phyloP scores from a whole-genome alignment of 768 basidiomycete genomes.

The Sporobolomyces phaffii region DNA sequence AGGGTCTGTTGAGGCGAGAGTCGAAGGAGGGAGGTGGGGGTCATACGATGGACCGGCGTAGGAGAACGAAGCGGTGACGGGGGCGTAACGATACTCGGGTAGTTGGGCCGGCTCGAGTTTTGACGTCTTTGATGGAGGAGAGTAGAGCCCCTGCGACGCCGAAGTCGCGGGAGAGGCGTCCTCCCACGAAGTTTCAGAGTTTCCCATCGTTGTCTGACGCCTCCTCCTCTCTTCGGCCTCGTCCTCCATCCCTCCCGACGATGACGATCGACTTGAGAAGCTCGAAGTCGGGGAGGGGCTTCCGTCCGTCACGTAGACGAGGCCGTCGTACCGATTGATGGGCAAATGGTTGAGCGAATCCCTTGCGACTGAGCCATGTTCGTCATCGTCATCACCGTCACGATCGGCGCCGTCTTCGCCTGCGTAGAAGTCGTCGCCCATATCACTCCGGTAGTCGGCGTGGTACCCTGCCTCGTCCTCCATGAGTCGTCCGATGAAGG shows the following conservation, averaged over 20 bases:
- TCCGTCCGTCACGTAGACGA: constrained; percentile 1
- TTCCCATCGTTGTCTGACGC: constrained; percentile 6
- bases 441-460: background rate
- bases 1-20: no score
- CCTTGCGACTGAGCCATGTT: background rate
- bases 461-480: background rate
- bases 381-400: constrained; percentile 7
- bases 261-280: background rate
- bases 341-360: background rate
- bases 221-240: background rate
- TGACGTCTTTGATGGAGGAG: background rate
- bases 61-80: background rate
- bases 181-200: constrained; percentile 4
- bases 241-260: background rate
- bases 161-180: constrained; percentile 11
- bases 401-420: no score
- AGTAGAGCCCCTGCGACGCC: background rate
- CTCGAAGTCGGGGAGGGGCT: background rate
- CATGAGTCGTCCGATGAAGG: background rate
- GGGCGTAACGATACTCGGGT: constrained; percentile 1
- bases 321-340: background rate
- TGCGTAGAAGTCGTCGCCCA: constrained; percentile 7
- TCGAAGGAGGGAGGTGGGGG: background rate
- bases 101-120: background rate
- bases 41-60: background rate